phyloP scores from a whole-genome alignment of 2,329 filamentous ascomycete species.

The Graphilbum ipis-grandicollis region DNA sequence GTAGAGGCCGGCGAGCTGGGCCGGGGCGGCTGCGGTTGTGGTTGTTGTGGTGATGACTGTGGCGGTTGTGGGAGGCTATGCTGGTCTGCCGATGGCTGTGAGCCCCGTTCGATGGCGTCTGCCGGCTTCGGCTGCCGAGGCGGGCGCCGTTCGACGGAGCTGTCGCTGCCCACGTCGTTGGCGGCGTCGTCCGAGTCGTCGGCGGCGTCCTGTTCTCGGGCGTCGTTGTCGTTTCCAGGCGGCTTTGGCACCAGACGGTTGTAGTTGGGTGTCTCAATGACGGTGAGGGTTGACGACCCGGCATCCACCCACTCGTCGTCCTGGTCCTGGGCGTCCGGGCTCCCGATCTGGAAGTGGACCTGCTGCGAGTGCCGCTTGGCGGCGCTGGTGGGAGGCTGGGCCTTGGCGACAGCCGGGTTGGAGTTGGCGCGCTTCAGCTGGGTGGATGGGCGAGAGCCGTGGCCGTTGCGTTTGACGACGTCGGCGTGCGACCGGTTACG shows the following conservation, averaged over 20 bases:
- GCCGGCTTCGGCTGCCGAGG: too few species aligned
- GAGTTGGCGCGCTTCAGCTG: slow-evolving; percentile 35
- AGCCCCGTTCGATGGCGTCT: slow-evolving; percentile 1
- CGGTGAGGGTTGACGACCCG: slow-evolving; percentile 40
- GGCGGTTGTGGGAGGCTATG: slow-evolving; percentile 1
- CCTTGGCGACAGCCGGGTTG: slow-evolving; percentile 23
- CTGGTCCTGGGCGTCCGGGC: slow-evolving; percentile 22
- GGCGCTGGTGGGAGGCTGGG: slow-evolving; percentile 8
- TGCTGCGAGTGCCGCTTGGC: slow-evolving; percentile 15
- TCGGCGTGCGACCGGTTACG: slow-evolving; percentile 43
- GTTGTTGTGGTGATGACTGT: background rate
- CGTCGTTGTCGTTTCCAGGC: background rate
- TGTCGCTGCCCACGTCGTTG: too few species aligned
- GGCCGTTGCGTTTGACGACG: slow-evolving; percentile 32
- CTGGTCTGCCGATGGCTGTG: slow-evolving; percentile 1
- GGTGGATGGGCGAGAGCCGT: slow-evolving; percentile 10
- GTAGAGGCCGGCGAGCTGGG: slow-evolving; percentile 1
- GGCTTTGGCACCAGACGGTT: background rate
- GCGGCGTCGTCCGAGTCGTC: too few species aligned
- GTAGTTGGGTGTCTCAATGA: slow-evolving; percentile 12
- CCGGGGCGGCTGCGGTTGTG: background rate
- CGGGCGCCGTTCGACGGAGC: too few species aligned
- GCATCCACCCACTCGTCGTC: slow-evolving; percentile 53
- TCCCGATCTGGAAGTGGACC: slow-evolving; percentile 48
- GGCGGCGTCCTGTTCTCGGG: background rate